phyloP scores from a whole-genome alignment of 225 moss, liverwort and hornwort species.

The Bryoerythrophyllum caledonicum region DNA sequence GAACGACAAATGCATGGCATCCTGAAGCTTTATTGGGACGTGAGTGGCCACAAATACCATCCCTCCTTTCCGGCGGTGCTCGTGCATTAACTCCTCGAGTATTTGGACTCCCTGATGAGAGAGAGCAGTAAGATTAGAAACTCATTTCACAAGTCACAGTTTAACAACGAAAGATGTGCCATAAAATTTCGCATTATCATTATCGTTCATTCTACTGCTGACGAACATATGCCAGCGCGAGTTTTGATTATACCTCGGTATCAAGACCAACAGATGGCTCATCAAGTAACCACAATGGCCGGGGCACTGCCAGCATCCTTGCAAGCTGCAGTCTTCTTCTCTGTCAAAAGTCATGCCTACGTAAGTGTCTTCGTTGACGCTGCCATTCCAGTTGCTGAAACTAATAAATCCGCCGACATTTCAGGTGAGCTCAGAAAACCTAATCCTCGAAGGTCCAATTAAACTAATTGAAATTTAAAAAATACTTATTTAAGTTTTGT shows the following conservation, averaged over 20 bases:
- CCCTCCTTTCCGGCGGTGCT: slow-evolving; percentile 78
- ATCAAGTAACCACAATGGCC: slow-evolving; percentile 90
- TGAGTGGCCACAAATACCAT: slow-evolving; percentile 94
- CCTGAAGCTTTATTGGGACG: slow-evolving; percentile 71
- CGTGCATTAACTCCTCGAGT: slow-evolving; percentile 77
- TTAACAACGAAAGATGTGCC: neutral
- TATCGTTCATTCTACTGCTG: neutral
- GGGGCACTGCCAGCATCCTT: slow-evolving; percentile 85
- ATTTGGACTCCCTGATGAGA: slow-evolving; percentile 69
- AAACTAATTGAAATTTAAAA: neutral
- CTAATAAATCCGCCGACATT: neutral
- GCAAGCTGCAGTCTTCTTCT: slow-evolving; percentile 87
- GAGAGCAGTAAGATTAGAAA: slow-evolving; percentile 14
- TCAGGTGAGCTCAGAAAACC: neutral
- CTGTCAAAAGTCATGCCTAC: slow-evolving; percentile 32
- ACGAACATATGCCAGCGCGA: neutral
- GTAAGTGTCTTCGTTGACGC: neutral
- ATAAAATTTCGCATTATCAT: neutral
- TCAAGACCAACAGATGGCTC: slow-evolving; percentile 96
- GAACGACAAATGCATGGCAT: slow-evolving; percentile 72
- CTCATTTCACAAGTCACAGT: neutral
- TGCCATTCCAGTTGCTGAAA: neutral
- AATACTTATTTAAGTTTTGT: neutral
- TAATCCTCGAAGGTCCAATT: neutral
- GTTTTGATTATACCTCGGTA: slow-evolving; percentile 47